A percentile compares a stretch with the other conserved stretches of the same genome.
Conservation (phyloP, 331 rosid genomes). For the Erythrophleum ivorense region DNA sequence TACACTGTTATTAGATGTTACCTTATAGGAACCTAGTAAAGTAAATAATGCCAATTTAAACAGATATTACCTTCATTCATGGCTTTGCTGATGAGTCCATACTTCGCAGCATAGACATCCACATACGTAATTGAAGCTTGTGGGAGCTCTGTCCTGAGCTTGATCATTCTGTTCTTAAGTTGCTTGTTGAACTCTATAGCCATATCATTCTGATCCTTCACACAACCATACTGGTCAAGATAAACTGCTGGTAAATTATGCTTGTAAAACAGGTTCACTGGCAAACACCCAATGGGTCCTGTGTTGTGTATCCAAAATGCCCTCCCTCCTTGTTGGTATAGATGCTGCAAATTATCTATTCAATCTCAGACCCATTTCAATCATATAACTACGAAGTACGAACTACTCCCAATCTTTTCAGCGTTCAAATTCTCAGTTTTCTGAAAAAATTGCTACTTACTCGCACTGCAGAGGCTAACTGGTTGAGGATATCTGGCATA, state of each 20-base stretch:
- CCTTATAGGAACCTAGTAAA: background rate
- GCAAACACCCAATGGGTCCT: constrained; percentile 90
- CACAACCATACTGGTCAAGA: constrained; percentile 69
- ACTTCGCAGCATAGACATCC: constrained; percentile 85
- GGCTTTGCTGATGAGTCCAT: constrained; percentile 73
- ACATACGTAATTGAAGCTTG: constrained; percentile 88
- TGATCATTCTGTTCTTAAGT: constrained; percentile 70
- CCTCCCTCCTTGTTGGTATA: constrained; percentile 83
- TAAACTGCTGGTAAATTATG: constrained; percentile 65
- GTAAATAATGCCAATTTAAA: constrained; percentile 9
- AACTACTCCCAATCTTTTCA: background rate
- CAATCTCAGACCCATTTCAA: background rate
- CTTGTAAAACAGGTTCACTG: constrained; percentile 74
- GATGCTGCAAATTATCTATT: constrained; percentile 50
- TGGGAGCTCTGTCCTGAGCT: constrained; percentile 80
- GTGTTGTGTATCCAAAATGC: constrained; percentile 95
- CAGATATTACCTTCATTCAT: constrained; percentile 64
- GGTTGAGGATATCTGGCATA: constrained; percentile 77
- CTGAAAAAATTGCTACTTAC: constrained; percentile 48
- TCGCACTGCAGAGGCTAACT: constrained; percentile 77
- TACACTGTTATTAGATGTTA: background rate
- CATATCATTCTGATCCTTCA: constrained; percentile 73
- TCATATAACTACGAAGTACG: background rate
- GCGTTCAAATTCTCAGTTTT: background rate
- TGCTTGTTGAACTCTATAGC: constrained; percentile 76